A percentile compares a stretch with the other conserved stretches of the same genome.
Evolutionary conservation across 2,329 filamentous ascomycete species (phyloP).

Genomic region (Penicillium hesseltinei): DNA sequence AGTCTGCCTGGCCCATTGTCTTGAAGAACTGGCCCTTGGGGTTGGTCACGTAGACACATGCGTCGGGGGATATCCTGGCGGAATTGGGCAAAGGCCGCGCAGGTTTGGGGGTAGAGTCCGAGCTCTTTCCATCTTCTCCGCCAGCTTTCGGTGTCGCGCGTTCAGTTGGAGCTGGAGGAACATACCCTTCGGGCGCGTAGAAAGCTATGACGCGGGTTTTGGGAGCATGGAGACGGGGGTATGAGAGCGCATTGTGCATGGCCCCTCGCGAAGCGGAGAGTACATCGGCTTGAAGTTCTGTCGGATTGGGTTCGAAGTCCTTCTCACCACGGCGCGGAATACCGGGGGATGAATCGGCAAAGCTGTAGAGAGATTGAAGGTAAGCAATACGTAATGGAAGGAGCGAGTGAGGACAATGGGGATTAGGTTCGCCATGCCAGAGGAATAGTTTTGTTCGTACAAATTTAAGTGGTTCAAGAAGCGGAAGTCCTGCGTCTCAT

Average conservation of each 20-base stretch:
- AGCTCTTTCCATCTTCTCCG: slow-evolving; percentile 15
- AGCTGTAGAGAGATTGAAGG: slow-evolving; percentile 35
- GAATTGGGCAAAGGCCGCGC: slow-evolving; percentile 11
- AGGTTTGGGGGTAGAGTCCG: slow-evolving; percentile 12
- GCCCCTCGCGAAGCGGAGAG: slow-evolving; percentile 79
- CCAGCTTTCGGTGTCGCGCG: slow-evolving; percentile 15
- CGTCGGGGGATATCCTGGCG: slow-evolving; percentile 29
- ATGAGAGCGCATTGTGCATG: slow-evolving; percentile 82
- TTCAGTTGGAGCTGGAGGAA: slow-evolving; percentile 21
- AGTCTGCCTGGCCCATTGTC: slow-evolving; percentile 70
- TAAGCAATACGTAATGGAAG: slow-evolving; percentile 16
- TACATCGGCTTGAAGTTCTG: slow-evolving; percentile 71
- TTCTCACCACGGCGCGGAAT: slow-evolving; percentile 91
- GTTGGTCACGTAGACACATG: slow-evolving; percentile 65
- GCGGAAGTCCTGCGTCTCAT: slow-evolving; percentile 84
- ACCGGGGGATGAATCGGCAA: slow-evolving; percentile 40
- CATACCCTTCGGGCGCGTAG: slow-evolving; percentile 64
- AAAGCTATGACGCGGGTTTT: slow-evolving; percentile 67
- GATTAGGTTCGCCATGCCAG: not conserved
- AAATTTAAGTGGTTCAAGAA: slow-evolving; percentile 61
- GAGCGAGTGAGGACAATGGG: not conserved
- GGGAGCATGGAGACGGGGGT: slow-evolving; percentile 70
- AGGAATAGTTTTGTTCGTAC: slow-evolving; percentile 28
- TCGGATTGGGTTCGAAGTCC: slow-evolving; percentile 93
- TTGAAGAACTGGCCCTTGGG: slow-evolving; percentile 70